phyloP scores from a whole-genome alignment of 164 flowering plant species.

The Santalum album region DNA sequence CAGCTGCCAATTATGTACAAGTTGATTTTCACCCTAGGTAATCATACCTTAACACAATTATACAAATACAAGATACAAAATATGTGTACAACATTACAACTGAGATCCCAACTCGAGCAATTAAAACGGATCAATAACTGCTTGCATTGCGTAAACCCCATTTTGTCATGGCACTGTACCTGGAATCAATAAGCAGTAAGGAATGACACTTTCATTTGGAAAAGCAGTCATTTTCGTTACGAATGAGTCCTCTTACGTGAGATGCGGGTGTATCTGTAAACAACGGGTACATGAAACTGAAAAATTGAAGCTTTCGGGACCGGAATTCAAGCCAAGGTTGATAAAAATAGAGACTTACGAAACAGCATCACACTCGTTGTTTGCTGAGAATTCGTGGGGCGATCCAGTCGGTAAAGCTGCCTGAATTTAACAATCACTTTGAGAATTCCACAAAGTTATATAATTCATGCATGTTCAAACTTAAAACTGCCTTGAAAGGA shows the following conservation, averaged over 20 bases:
- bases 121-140: not conserved
- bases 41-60: not conserved
- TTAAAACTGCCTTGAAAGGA: too few species aligned
- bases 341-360: slow-evolving; percentile 23
- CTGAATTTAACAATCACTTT: slow-evolving; percentile 15
- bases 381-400: slow-evolving; percentile 24
- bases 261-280: slow-evolving; percentile 17
- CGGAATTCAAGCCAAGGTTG: not conserved
- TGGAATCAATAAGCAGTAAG: not conserved
- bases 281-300: slow-evolving; percentile 1
- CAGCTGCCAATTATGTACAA: slow-evolving; percentile 17
- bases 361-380: slow-evolving; percentile 24
- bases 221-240: slow-evolving; percentile 7
- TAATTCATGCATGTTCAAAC: too few species aligned
- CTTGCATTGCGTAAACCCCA: not conserved
- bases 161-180: not conserved
- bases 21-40: slow-evolving; percentile 1
- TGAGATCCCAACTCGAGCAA: slow-evolving; percentile 1
- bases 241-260: slow-evolving; percentile 21
- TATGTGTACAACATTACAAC: slow-evolving; percentile 9
- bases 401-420: slow-evolving; percentile 21
- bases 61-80: slow-evolving; percentile 1
- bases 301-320: not conserved
- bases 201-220: not conserved
- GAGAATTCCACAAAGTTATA: too few species aligned